phyloP scores from a whole-genome alignment of 2,329 filamentous ascomycete species.

The Alternaria triticina region DNA sequence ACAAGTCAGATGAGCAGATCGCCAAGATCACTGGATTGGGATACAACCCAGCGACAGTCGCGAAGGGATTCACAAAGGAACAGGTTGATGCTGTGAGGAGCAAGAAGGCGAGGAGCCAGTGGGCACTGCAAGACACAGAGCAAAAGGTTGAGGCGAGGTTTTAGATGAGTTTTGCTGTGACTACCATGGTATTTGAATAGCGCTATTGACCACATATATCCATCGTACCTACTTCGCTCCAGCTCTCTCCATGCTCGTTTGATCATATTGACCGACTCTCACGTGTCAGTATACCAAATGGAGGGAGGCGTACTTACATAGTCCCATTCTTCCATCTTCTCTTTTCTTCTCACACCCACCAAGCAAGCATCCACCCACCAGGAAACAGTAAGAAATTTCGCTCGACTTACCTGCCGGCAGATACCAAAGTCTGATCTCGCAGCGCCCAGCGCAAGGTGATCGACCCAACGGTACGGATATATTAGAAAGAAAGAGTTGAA shows the following conservation, averaged over 20 bases:
- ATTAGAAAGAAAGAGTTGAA: background rate
- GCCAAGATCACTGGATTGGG: slow-evolving; percentile 73
- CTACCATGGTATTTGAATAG: background rate
- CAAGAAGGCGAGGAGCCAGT: slow-evolving; percentile 70
- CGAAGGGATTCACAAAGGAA: slow-evolving; percentile 82
- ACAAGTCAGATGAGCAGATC: slow-evolving; percentile 68
- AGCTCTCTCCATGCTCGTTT: background rate
- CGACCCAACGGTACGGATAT: background rate
- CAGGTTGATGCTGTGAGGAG: slow-evolving; percentile 74
- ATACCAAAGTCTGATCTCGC: background rate
- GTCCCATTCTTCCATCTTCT: background rate
- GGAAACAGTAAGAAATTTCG: background rate
- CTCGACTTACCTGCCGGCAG: background rate
- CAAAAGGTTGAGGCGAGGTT: slow-evolving; percentile 77
- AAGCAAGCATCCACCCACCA: background rate
- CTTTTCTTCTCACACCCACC: background rate
- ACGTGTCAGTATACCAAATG: background rate
- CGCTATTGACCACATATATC: background rate
- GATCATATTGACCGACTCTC: background rate
- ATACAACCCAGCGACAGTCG: slow-evolving; percentile 91
- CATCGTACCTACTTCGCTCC: background rate
- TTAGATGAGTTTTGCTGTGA: slow-evolving; percentile 38
- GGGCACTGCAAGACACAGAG: slow-evolving; percentile 78
- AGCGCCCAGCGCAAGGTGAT: background rate
- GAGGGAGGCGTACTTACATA: background rate